Percentiles rank a stretch among this genome's conserved stretches.
These are phyloP conservation scores for Penicillium sp. DNA, from an alignment of 2,329 filamentous ascomycete genomes.

Conservation along the genomic window DNA sequence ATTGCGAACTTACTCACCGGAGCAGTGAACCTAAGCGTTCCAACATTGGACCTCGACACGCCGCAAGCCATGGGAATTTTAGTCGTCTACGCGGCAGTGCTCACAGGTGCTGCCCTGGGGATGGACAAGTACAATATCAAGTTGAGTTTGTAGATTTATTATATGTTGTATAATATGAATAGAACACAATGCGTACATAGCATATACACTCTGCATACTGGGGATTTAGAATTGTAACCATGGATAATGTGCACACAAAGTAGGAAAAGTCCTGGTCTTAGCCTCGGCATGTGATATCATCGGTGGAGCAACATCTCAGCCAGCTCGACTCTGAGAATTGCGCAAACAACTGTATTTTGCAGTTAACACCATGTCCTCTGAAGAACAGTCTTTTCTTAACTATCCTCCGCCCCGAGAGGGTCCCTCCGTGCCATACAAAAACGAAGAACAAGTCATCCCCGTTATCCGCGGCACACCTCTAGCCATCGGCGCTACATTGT, in stretches of 20 bases:
- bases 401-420: conserved; percentile 42
- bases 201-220: neutral
- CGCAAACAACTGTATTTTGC: neutral
- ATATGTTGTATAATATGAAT: neutral
- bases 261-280: conserved; percentile 6
- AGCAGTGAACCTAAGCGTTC: conserved; percentile 79
- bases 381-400: conserved; percentile 30
- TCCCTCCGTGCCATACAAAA: conserved; percentile 46
- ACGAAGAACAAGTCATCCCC: conserved; percentile 63
- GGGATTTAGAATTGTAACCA: neutral
- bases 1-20: conserved; percentile 88
- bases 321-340: neutral
- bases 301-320: neutral
- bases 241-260: neutral
- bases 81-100: conserved; percentile 64
- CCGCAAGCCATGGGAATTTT: conserved; percentile 70
- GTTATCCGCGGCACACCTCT: conserved; percentile 66
- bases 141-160: conserved; percentile 23
- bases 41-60: conserved; percentile 71
- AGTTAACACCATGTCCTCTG: conserved; percentile 20
- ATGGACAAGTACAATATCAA: conserved; percentile 42
- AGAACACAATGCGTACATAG: neutral
- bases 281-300: conserved; percentile 20
- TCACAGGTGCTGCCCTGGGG: conserved; percentile 64
- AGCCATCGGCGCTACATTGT: conserved; percentile 62